A percentile compares a stretch with the other conserved stretches of the same genome.
phyloP scores from a whole-genome alignment of 176 grass and related monocot genomes.

The Sorghum bicolor region DNA sequence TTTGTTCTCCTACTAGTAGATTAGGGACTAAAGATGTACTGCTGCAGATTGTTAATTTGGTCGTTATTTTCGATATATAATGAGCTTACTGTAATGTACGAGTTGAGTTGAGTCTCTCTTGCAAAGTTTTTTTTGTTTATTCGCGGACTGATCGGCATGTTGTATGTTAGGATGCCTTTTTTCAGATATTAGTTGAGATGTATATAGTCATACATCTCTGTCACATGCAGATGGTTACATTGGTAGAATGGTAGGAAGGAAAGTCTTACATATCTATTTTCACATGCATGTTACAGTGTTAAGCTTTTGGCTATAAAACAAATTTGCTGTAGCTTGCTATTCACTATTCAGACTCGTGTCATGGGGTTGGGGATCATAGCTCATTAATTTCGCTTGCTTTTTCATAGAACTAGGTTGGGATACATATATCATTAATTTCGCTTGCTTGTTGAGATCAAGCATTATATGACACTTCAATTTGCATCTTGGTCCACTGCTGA shows the following conservation, averaged over 20 bases:
- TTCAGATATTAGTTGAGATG: not conserved
- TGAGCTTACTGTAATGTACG: constrained; percentile 41
- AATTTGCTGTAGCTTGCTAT: not conserved
- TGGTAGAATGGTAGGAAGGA: too few relatives aligned
- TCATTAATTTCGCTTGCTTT: not conserved
- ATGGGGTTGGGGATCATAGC: not conserved
- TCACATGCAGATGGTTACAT: not conserved
- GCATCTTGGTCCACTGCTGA: not conserved
- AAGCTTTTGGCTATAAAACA: not conserved
- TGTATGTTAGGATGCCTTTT: not conserved
- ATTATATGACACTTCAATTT: not conserved
- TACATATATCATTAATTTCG: not conserved
- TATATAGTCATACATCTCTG: not conserved
- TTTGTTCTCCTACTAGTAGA: constrained; percentile 50
- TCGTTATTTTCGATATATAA: constrained; percentile 49
- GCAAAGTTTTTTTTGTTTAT: not conserved
- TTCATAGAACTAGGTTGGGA: not conserved
- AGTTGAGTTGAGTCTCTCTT: not conserved
- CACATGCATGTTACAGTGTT: not conserved
- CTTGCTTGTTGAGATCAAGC: not conserved
- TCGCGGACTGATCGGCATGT: not conserved
- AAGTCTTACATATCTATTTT: not conserved
- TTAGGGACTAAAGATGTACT: constrained; percentile 47
- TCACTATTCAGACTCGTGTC: not conserved
- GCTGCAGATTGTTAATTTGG: constrained; percentile 32